Evolutionary conservation across 2,329 filamentous ascomycete species (phyloP).

Genomic region (Diplocarpon rosae): DNA sequence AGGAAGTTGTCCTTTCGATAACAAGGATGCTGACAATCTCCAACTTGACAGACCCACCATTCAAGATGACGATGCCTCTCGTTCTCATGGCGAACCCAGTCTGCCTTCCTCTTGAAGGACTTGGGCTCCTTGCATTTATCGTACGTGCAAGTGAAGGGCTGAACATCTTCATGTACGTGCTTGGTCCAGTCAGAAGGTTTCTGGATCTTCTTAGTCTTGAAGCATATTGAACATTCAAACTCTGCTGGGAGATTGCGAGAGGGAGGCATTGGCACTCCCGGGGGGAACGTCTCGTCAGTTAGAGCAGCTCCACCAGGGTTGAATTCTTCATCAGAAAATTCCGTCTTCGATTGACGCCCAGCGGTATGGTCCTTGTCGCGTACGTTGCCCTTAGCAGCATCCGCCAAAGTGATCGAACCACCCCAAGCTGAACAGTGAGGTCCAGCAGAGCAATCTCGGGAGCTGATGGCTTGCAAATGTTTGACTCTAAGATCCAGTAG

Average conservation of each 20-base stretch:
- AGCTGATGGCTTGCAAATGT: conserved; percentile 51
- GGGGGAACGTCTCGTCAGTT: conserved; percentile 63
- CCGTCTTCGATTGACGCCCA: conserved; percentile 43
- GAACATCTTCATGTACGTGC: conserved; percentile 86
- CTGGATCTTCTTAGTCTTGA: conserved; percentile 70
- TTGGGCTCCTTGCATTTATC: conserved; percentile 72
- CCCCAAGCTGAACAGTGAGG: conserved; percentile 54
- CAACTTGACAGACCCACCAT: conserved; percentile 78
- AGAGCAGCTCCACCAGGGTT: conserved; percentile 59
- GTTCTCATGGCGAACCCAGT: conserved; percentile 92
- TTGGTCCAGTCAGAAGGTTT: conserved; percentile 97
- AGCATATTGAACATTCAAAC: conserved; percentile 85
- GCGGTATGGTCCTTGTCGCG: conserved; percentile 48
- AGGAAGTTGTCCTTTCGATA: conserved; percentile 88
- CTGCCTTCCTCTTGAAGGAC: conserved; percentile 89
- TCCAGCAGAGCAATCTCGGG: conserved; percentile 47
- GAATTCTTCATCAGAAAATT: conserved; percentile 49
- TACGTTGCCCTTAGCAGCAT: conserved; percentile 45
- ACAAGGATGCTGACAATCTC: conserved; percentile 72
- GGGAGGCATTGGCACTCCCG: conserved; percentile 72
- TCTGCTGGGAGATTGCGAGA: conserved; percentile 67
- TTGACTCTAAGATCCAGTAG: conserved; percentile 60
- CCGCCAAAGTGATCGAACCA: conserved; percentile 52
- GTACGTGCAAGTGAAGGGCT: conserved; percentile 90
- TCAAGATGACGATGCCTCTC: conserved; percentile 83